Evolutionary conservation across 495 filamentous ascomycete genomes (phyloP).

Genomic region (Xylaria intraflava): DNA sequence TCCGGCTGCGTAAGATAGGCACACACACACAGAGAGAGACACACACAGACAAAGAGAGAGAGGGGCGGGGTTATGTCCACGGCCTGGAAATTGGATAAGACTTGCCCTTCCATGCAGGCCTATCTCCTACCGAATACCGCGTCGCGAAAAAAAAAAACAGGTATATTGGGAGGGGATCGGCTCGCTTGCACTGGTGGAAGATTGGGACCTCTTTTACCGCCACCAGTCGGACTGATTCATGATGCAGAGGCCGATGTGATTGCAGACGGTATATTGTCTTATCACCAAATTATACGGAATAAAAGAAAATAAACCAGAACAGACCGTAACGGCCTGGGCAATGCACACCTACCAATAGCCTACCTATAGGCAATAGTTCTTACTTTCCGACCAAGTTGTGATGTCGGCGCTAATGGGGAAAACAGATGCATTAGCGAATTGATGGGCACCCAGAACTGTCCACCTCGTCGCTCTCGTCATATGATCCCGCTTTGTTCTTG

Average conservation of each 20-base stretch:
- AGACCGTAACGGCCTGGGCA: no score
- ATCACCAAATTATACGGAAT: no score
- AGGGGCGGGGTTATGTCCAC: slow-evolving; percentile 2
- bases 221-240: slow-evolving; percentile 6
- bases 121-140: slow-evolving; percentile 1
- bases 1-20: neutral
- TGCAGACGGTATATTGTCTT: neutral
- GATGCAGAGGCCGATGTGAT: slow-evolving; percentile 10
- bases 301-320: no score
- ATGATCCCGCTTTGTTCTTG: neutral
- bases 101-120: slow-evolving; percentile 2
- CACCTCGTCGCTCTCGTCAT: slow-evolving; percentile 11
- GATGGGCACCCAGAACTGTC: slow-evolving; percentile 2
- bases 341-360: no score
- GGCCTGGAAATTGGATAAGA: neutral
- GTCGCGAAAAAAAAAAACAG: neutral
- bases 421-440: slow-evolving; percentile 10
- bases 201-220: neutral
- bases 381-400: neutral
- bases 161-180: neutral
- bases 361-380: no score
- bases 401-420: slow-evolving; percentile 1
- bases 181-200: neutral
- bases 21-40: neutral
- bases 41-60: no score